A percentile compares a stretch with the other conserved stretches of the same genome.
Evolutionary conservation across 1,284 basidiomycete genomes (phyloP).

Genomic region (Naganishia cerealis): DNA sequence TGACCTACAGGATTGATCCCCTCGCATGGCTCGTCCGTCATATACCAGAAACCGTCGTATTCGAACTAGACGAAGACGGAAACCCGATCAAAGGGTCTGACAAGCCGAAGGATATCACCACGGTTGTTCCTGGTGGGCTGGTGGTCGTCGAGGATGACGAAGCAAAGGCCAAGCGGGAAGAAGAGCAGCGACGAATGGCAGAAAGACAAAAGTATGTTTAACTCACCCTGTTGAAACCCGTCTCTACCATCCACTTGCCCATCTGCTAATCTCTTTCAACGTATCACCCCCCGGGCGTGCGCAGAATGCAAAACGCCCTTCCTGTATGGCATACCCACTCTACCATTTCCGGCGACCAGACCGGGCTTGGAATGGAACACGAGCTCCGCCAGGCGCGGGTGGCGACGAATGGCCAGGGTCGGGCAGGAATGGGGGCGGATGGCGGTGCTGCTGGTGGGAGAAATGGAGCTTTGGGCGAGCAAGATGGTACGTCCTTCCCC

Average conservation of each 20-base stretch:
- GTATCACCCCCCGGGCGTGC: not conserved
- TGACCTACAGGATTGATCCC: constrained; percentile 70
- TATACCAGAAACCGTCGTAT: constrained; percentile 34
- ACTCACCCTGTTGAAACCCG: too few species aligned
- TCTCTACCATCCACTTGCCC: constrained; percentile 9
- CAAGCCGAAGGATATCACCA: constrained; percentile 60
- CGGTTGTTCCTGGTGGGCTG: constrained; percentile 60
- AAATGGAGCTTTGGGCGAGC: not conserved
- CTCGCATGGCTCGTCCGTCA: constrained; percentile 67
- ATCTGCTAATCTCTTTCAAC: constrained; percentile 3
- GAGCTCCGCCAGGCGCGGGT: constrained; percentile 30
- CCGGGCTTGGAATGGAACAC: constrained; percentile 66
- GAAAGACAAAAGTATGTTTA: constrained; percentile 64
- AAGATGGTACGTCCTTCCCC: not conserved
- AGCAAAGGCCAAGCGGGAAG: constrained; percentile 74
- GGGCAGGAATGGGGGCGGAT: not conserved
- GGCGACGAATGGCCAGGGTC: constrained; percentile 18
- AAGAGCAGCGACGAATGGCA: constrained; percentile 67
- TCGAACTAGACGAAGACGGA: constrained; percentile 39
- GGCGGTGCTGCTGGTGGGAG: constrained; percentile 5
- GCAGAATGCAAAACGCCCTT: constrained; percentile 77
- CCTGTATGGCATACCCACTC: constrained; percentile 92
- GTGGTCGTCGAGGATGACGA: constrained; percentile 76
- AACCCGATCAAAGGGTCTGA: constrained; percentile 50
- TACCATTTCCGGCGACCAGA: constrained; percentile 87